A percentile compares a stretch with the other conserved stretches of the same genome.
Evolutionary conservation across 139 green algal genomes (phyloP).

Genomic region (Diplosphaera chodatii): DNA sequence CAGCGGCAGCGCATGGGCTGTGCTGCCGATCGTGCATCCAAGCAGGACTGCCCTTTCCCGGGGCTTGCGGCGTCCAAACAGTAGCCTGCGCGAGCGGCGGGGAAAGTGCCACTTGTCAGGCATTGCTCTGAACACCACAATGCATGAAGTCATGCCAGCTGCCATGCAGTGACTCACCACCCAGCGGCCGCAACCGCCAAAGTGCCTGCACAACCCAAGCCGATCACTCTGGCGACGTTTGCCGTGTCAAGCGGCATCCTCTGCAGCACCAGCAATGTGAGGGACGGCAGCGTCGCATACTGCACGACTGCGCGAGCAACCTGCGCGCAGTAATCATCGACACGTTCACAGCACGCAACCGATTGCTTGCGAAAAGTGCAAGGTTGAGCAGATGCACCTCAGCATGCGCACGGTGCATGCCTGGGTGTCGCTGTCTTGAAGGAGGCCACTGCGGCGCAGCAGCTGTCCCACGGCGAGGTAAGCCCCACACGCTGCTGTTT

Average conservation of each 20-base stretch:
- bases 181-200: too few relatives aligned
- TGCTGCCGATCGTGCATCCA: background rate
- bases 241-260: background rate
- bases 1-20: slow-evolving; percentile 1
- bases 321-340: background rate
- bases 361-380: too few relatives aligned
- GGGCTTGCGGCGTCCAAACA: background rate
- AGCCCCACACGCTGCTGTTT: background rate
- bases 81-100: background rate
- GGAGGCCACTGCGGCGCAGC: slow-evolving; percentile 21
- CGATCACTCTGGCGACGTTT: too few relatives aligned
- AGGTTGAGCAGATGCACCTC: too few relatives aligned
- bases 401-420: background rate
- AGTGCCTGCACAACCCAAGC: too few relatives aligned
- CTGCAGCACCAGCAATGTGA: background rate
- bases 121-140: too few relatives aligned
- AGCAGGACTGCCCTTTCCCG: background rate
- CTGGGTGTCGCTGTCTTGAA: background rate
- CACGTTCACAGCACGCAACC: too few relatives aligned
- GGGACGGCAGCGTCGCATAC: background rate
- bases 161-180: background rate
- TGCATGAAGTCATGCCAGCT: background rate
- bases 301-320: background rate
- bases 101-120: too few relatives aligned
- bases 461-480: slow-evolving; percentile 45